Base-by-base conservation (phyloP, 495 filamentous ascomycete species). In the Echria macrotheca region DNA sequence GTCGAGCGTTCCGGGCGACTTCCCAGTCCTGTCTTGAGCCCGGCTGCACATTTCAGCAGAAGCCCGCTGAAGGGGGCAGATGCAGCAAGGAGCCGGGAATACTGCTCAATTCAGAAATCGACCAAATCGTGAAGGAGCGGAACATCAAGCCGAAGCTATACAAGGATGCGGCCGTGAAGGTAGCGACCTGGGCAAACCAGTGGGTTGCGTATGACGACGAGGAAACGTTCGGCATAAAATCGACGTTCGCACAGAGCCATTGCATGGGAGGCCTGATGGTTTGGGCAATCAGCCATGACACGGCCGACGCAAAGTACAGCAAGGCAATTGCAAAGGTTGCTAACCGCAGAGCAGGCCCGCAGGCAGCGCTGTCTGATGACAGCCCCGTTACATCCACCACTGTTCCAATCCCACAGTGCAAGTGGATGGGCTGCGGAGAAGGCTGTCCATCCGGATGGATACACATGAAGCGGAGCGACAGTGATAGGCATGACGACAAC, bases 171-270 rank as follows among this genome's bases (percentile, higher is more conserved):
- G 60, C 50, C 1, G 66, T 69, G 22, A 67, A 73, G 32, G 68
- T 60, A 6, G 28, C 28, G 7, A 6, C 28, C 7, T 31, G 28
- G 28, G 28, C 7, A 31, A 41, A 69, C 55, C 65, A 74, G 35
- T 78, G 73, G 75, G 64, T 73, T 8, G 58, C 59, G 0, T 78
- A 59, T 49, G 55, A 77, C 47, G 65, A 70, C 50, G 43, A 21
- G 1, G 42, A 56, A 3, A 77, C 71, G 0, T 60, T 71, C 17
- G 36, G 63, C 37, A 31, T 53, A 22, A 75, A 75, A 53, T 39
- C 60, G 0, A 57, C 66, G 15, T 68, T 43, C 12, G 67, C 69
- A 4, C 67, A 69, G 25, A 28, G 31, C 2, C 12, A 51, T 6
- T 57, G 63, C 23, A 41, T 66, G 1, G 43, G 40, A 5, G 61